Base-by-base conservation (phyloP, 108 stramenopile genomes). In the Conticribra weissflogii region DNA sequence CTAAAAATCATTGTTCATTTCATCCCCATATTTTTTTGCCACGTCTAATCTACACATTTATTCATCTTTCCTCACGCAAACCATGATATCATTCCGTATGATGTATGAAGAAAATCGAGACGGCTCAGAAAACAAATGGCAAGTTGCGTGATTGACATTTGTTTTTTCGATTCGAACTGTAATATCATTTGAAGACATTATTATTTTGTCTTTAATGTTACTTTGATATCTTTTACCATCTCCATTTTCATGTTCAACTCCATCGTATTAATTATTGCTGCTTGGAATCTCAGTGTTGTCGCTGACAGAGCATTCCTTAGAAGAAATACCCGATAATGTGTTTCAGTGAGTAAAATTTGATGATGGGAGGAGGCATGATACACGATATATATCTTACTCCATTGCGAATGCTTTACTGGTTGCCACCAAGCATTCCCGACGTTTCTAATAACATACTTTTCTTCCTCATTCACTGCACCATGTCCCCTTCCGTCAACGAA, bases 271-370 rank as follows among this genome's bases (percentile, higher is more conserved):
- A 51, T n/a, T 12, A 4, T n/a, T 12, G 17, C n/a, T n/a, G n/a
- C n/a, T n/a, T n/a, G n/a, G n/a, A n/a, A n/a, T n/a, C 8, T 54
- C 34, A 74, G 73, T 95, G 24, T 66, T 95, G n/a, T 92, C 90
- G 31, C 72, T 95, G 23, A 82, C 82, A 22, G 93, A 95, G 60
- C 93, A 95, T 49, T 70, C 75, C 30, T 68, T 95, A 19, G 86
- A 90, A 23, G 71, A 59, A 15, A 84, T 90, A 45, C 91, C 91
- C 32, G 56, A 53, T 8, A 72, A 76, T 52, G 83, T 95, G 5
- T 92, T 89, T 72, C 66, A 84, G 85, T 86, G 78, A 78, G 85
- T 86, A 1, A 28, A 63, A 16, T 45, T 45, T 9, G 31, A 30
- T 8, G 24, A 61, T 60, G 18, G 30, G 23, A 48, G 28, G 19